A percentile compares a stretch with the other conserved stretches of the same genome.
phyloP scores from a whole-genome alignment of 2,329 filamentous ascomycete genomes.

The Exophiala sideris region DNA sequence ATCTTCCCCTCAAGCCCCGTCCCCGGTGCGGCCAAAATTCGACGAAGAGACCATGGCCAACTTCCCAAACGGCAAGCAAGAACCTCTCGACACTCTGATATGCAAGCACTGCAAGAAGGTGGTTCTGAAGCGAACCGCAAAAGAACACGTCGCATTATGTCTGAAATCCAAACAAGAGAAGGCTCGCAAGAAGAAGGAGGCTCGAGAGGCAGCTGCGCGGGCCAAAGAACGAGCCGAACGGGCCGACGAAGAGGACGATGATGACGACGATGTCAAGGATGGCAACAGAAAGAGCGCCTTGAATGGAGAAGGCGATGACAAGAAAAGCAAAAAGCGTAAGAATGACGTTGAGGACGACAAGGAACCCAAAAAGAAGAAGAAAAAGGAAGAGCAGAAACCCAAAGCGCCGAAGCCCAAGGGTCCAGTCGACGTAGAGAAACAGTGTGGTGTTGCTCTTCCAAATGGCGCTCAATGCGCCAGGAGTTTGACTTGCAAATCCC shows the following conservation, averaged over 20 bases:
- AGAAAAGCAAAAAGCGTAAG: conserved; percentile 32
- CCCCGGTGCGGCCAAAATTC: conserved; percentile 53
- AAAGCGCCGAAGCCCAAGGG: conserved; percentile 84
- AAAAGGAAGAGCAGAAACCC: conserved; percentile 85
- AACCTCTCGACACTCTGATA: conserved; percentile 61
- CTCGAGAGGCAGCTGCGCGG: conserved; percentile 66
- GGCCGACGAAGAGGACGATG: conserved; percentile 45
- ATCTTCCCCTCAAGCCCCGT: conserved; percentile 35
- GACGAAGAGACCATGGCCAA: conserved; percentile 73
- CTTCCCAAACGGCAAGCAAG: conserved; percentile 64
- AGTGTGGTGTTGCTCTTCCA: conserved; percentile 81
- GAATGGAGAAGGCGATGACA: conserved; percentile 21
- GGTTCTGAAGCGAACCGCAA: conserved; percentile 70
- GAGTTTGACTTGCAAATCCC: conserved; percentile 88
- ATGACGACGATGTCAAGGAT: conserved; percentile 49
- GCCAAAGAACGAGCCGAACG: conserved; percentile 51
- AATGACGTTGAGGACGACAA: conserved; percentile 51
- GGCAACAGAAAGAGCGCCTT: conserved; percentile 29
- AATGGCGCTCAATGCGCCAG: conserved; percentile 85
- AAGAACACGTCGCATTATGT: conserved; percentile 78
- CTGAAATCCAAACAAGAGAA: conserved; percentile 81
- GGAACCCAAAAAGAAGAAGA: conserved; percentile 82
- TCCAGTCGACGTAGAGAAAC: conserved; percentile 88
- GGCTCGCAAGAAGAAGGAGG: conserved; percentile 72
- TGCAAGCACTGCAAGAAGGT: conserved; percentile 96